Conservation (phyloP, 331 rosid species). For the Rhamnella rubrinervis region DNA sequence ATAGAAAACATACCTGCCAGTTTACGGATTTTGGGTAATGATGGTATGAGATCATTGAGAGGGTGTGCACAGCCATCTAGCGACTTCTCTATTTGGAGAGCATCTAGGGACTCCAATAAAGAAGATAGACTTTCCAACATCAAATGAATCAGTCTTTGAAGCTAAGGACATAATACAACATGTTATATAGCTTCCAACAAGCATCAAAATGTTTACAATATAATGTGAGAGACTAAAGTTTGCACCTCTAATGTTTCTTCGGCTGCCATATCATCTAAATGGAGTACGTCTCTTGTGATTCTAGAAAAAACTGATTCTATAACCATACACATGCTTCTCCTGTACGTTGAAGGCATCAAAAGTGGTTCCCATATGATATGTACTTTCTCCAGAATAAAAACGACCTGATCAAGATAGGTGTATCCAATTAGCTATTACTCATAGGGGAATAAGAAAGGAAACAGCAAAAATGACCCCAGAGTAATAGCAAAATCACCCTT, state of each 20-base stretch:
- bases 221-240: background rate
- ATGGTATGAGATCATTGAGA: slow-evolving; percentile 64
- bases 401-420: slow-evolving; percentile 60
- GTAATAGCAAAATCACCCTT: slow-evolving; percentile 10
- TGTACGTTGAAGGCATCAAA: slow-evolving; percentile 75
- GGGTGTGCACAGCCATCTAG: slow-evolving; percentile 37
- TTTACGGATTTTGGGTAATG: slow-evolving; percentile 77
- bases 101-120: slow-evolving; percentile 59
- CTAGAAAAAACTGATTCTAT: slow-evolving; percentile 83
- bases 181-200: slow-evolving; percentile 31
- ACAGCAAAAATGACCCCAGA: background rate
- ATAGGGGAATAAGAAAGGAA: background rate
- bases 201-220: slow-evolving; percentile 11
- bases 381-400: slow-evolving; percentile 81
- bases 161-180: slow-evolving; percentile 42
- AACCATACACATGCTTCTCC: slow-evolving; percentile 72
- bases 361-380: slow-evolving; percentile 97
- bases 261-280: slow-evolving; percentile 86
- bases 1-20: slow-evolving; percentile 67
- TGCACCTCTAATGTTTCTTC: slow-evolving; percentile 88
- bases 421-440: slow-evolving; percentile 12
- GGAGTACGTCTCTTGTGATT: slow-evolving; percentile 70
- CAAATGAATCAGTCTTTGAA: slow-evolving; percentile 59
- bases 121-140: slow-evolving; percentile 62
- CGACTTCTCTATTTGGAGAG: slow-evolving; percentile 39